Evolutionary conservation across 2,329 filamentous ascomycete species (phyloP).

Genomic region (Teratosphaeria epicoccoides): DNA sequence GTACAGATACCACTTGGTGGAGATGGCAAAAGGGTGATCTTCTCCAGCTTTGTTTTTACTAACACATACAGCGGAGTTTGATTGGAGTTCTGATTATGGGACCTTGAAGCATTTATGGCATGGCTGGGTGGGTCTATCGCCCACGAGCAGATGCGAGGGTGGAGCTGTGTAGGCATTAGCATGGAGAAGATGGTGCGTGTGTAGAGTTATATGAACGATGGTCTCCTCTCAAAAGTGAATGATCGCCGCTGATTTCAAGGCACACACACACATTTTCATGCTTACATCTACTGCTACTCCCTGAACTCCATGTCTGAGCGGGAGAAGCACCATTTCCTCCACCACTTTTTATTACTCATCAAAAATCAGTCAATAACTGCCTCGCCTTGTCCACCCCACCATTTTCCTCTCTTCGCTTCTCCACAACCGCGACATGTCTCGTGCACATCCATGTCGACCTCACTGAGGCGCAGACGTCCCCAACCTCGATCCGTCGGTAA

Average conservation of each 20-base stretch:
- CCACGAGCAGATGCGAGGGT: neutral
- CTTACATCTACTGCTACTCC: neutral
- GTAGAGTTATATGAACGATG: neutral
- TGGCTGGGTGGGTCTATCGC: neutral
- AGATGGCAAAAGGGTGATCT: neutral
- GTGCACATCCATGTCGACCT: neutral
- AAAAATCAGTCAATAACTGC: neutral
- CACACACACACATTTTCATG: no score
- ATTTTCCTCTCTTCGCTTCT: neutral
- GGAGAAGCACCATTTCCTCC: neutral
- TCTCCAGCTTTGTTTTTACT: neutral
- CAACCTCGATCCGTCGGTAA: no score
- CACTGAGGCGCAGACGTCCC: no score
- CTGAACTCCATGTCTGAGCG: neutral
- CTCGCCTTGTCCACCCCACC: neutral
- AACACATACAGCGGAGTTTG: neutral
- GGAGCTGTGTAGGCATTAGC: neutral
- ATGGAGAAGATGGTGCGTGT: neutral
- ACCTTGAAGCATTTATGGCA: neutral
- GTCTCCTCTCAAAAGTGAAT: neutral
- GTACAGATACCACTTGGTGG: neutral
- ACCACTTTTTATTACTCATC: neutral
- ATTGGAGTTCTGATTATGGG: neutral
- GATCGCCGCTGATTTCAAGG: no score
- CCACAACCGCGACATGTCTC: neutral